Conservation (phyloP, 2,329 filamentous ascomycete species). For the Talaromyces islandicus region DNA sequence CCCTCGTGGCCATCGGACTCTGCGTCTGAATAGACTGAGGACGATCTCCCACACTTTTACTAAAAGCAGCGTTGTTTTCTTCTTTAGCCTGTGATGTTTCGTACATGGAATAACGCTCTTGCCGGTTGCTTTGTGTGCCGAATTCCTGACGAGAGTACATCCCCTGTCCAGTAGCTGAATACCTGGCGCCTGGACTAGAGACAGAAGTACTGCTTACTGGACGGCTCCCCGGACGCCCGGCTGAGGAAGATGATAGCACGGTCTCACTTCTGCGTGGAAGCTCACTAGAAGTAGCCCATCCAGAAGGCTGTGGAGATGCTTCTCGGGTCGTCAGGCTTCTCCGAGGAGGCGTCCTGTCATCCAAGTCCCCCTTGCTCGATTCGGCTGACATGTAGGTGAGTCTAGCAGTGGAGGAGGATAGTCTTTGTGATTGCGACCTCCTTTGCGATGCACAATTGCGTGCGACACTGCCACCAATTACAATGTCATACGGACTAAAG, state of each 20-base stretch:
- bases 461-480: conserved; percentile 23
- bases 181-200: conserved; percentile 1
- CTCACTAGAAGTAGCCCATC: conserved; percentile 17
- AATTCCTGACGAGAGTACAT: conserved; percentile 11
- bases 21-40: conserved; percentile 10
- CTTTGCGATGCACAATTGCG: conserved; percentile 21
- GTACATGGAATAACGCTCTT: conserved; percentile 11
- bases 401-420: conserved; percentile 20
- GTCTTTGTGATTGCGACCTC: conserved; percentile 14
- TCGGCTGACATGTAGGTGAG: conserved; percentile 19
- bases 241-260: conserved; percentile 15
- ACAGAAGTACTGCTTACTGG: conserved; percentile 7
- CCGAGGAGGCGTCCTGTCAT: conserved; percentile 21
- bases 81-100: conserved; percentile 4
- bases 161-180: conserved; percentile 7
- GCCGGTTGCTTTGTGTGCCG: conserved; percentile 7
- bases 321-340: conserved; percentile 30
- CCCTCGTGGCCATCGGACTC: conserved; percentile 18
- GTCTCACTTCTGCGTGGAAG: conserved; percentile 27
- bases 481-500: conserved; percentile 33
- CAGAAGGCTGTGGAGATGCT: conserved; percentile 17
- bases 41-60: conserved; percentile 8
- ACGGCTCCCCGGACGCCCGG: conserved; percentile 1
- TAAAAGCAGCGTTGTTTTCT: conserved; percentile 2
- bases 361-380: conserved; percentile 17